phyloP scores from a whole-genome alignment of 352 stramenopile genomes.

The Globisporangium cylindrosporum region DNA sequence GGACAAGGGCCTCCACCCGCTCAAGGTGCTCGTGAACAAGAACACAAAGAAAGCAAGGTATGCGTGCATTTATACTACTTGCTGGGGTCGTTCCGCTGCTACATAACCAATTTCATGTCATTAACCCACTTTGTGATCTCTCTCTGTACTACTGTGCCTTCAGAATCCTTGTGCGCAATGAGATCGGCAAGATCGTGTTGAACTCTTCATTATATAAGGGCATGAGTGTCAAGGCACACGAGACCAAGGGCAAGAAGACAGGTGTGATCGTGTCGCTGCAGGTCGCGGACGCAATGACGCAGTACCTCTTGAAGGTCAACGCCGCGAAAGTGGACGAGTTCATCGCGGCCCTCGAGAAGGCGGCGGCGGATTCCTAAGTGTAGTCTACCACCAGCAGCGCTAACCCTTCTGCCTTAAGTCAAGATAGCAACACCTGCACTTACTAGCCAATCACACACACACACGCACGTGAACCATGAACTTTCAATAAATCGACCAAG shows the following conservation, averaged over 20 bases:
- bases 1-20: constrained; percentile 78
- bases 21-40: constrained; percentile 81
- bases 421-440: neutral
- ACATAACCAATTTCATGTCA: constrained; percentile 6
- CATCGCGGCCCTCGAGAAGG: constrained; percentile 46
- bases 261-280: constrained; percentile 67
- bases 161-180: constrained; percentile 78
- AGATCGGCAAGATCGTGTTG: constrained; percentile 87
- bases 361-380: constrained; percentile 11
- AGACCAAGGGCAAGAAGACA: constrained; percentile 78
- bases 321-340: constrained; percentile 62
- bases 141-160: neutral
- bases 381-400: neutral
- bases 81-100: neutral
- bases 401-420: neutral
- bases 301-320: constrained; percentile 81
- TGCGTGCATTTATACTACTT: neutral
- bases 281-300: constrained; percentile 48
- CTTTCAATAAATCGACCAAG: neutral
- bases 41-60: constrained; percentile 61
- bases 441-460: neutral
- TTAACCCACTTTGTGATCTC: constrained; percentile 10
- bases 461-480: neutral
- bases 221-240: constrained; percentile 53
- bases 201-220: constrained; percentile 83